Evolutionary conservation across 2,329 filamentous ascomycete species (phyloP).

Genomic region (Neonectria punicea): DNA sequence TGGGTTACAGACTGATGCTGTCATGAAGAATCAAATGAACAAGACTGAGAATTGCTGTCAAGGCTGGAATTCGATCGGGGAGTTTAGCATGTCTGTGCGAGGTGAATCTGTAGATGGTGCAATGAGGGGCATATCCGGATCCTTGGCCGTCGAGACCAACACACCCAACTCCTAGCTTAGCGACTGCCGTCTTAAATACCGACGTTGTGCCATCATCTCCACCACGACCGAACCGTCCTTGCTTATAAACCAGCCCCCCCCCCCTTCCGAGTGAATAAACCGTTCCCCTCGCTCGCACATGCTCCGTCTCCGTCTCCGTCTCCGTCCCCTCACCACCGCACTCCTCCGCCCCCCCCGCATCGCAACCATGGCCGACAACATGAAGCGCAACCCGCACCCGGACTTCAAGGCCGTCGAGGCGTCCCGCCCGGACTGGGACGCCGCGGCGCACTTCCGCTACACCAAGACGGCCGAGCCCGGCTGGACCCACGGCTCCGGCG

Average conservation of each 20-base stretch:
- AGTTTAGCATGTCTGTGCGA: neutral
- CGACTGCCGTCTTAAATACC: constrained; percentile 9
- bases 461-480: constrained; percentile 72
- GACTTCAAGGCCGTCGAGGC: constrained; percentile 81
- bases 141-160: neutral
- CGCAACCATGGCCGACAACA: constrained; percentile 44
- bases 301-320: neutral
- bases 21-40: neutral
- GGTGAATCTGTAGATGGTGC: neutral
- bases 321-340: constrained; percentile 15
- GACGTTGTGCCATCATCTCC: constrained; percentile 22
- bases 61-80: neutral
- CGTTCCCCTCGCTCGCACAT: neutral
- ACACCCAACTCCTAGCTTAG: neutral
- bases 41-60: neutral
- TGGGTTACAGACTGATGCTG: neutral
- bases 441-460: constrained; percentile 58
- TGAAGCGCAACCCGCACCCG: constrained; percentile 68
- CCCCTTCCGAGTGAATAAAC: neutral
- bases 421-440: constrained; percentile 70
- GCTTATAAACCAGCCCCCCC: constrained; percentile 11
- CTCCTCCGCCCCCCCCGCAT: constrained; percentile 20
- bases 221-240: neutral
- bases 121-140: neutral
- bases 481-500: constrained; percentile 74